Evolutionary conservation across 495 filamentous ascomycete genomes (phyloP).

Genomic region (Chaetomium fimeti): DNA sequence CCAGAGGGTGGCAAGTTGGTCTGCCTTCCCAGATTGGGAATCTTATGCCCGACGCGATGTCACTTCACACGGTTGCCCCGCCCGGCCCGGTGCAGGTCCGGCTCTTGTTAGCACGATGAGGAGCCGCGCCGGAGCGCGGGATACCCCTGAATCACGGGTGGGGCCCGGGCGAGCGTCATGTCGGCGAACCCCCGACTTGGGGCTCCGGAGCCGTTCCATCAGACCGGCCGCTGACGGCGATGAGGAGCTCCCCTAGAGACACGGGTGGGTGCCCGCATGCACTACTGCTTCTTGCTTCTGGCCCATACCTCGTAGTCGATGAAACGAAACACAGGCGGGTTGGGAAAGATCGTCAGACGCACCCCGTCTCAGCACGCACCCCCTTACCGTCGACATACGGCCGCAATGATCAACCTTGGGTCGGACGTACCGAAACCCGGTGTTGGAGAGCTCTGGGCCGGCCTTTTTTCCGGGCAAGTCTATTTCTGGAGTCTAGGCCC

Average conservation of each 20-base stretch:
- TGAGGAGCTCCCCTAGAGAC: too few species aligned
- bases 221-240: too few species aligned
- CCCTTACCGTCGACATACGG: not conserved
- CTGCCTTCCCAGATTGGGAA: conserved; percentile 6
- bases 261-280: too few species aligned
- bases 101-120: not conserved
- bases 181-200: too few species aligned
- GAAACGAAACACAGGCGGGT: conserved; percentile 2
- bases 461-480: not conserved
- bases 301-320: not conserved
- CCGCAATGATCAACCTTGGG: not conserved
- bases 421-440: not conserved
- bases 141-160: not conserved
- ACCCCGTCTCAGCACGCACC: conserved; percentile 5
- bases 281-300: too few species aligned
- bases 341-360: not conserved
- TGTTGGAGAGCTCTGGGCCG: not conserved
- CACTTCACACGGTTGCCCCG: conserved; percentile 9
- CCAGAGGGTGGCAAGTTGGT: too few species aligned
- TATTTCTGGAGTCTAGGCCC: not conserved
- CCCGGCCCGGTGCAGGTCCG: conserved; percentile 2
- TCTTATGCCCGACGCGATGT: conserved; percentile 18
- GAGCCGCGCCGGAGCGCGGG: not conserved
- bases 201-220: too few species aligned
- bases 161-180: too few species aligned